Base-by-base conservation (phyloP, 768 basidiomycete species). In the Hypholoma sublateritium region DNA sequence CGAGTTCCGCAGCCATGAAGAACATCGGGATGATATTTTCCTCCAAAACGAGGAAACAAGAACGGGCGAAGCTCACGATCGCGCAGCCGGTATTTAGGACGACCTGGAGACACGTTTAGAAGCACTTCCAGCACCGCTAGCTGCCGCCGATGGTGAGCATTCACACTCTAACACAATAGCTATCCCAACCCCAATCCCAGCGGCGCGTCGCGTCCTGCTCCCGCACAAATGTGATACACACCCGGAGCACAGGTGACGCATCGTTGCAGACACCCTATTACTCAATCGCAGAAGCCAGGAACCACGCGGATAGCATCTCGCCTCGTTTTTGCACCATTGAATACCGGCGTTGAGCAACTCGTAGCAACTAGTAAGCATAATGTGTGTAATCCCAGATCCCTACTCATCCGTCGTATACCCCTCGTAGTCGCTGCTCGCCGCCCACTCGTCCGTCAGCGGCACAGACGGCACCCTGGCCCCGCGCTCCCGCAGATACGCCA, bases 401-500 rank as follows among this genome's bases (percentile, higher is more conserved):
- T 74, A 73, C 25, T 72, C 72, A 45, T 60, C 66, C 37, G 73
- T 71, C 41, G 66, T 61, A 58, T 70, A 70, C 28, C 69, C 72
- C 55, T 89, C 88, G 1, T 74, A 80, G 49, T 87, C 86, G 62
- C 86, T 88, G 58, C 80, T 83, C 63, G 83, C 70, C 35, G 83
- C 89, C 93, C 93, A 95, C 35, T 86, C 87, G n/a, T 77, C 86
- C 56, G 75, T 74, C 55, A 77, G 65, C 45, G 74, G 72, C 45
- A 83, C 77, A 24, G 75, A 71, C 32, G 80, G 79, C 63, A 95
- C 81, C 70, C 82, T 87, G 44, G 91, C 94, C 0, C 94, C 94
- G 59, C 82, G 76, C 53, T 71, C 71, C 68, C 80, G 80, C 72
- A 96, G 72, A 69, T 88, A 95, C 42, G 69, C 66, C 14, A 93